phyloP scores from a whole-genome alignment of 306 rosid species.

The Crotalaria pallida region DNA sequence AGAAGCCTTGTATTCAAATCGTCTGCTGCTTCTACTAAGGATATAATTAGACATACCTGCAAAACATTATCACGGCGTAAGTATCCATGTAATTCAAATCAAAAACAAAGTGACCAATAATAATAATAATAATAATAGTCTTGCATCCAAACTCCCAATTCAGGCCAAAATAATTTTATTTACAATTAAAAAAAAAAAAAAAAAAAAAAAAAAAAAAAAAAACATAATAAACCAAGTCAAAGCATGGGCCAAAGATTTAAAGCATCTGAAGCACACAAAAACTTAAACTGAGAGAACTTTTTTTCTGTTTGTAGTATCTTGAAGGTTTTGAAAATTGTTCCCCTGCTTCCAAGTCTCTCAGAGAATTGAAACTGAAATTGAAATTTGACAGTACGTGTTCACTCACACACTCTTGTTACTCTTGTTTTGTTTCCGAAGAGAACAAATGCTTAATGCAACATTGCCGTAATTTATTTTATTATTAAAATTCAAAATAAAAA shows the following conservation, averaged over 20 bases:
- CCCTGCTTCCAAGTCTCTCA: background rate
- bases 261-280: too few species aligned
- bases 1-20: constrained; percentile 38
- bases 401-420: background rate
- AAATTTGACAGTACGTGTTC: background rate
- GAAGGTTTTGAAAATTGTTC: background rate
- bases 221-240: too few species aligned
- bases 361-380: background rate
- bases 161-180: background rate
- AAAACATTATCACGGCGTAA: background rate
- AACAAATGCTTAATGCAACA: background rate
- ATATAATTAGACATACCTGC: constrained; percentile 51
- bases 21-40: constrained; percentile 41
- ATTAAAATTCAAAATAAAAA: too few species aligned
- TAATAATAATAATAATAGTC: too few species aligned
- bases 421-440: background rate
- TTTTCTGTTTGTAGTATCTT: too few species aligned
- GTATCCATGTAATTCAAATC: constrained; percentile 7
- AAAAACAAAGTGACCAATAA: background rate
- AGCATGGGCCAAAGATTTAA: too few species aligned
- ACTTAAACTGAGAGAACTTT: too few species aligned
- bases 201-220: too few species aligned
- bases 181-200: too few species aligned
- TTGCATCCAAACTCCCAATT: background rate
- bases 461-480: background rate